Evolutionary conservation across 768 basidiomycete species (phyloP).

Genomic region (Pisolithus tinctorius): DNA sequence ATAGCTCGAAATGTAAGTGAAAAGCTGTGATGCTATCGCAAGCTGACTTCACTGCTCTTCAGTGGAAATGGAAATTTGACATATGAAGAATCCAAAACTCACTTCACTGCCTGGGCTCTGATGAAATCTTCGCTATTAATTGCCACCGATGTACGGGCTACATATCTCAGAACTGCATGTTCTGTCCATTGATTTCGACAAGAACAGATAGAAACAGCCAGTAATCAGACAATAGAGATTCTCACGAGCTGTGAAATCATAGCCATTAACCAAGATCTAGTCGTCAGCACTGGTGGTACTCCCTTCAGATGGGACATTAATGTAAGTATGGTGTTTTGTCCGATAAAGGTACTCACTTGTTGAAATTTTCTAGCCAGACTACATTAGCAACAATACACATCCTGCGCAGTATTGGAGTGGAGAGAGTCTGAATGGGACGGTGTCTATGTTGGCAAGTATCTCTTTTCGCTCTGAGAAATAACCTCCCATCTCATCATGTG

Average conservation of each 20-base stretch:
- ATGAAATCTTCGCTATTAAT: conserved; percentile 65
- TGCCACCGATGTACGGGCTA: conserved; percentile 43
- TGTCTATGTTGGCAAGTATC: conserved; percentile 55
- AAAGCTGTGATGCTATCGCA: neutral
- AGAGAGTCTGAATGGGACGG: conserved; percentile 53
- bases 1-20: conserved; percentile 49
- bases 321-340: conserved; percentile 29
- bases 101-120: conserved; percentile 69
- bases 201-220: conserved; percentile 44
- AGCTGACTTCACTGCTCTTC: neutral
- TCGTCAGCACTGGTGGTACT: conserved; percentile 51
- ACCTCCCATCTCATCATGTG: neutral
- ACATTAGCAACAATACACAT: conserved; percentile 35
- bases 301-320: conserved; percentile 68
- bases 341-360: neutral
- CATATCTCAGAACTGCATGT: conserved; percentile 6
- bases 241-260: conserved; percentile 58
- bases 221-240: conserved; percentile 46
- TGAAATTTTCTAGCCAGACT: conserved; percentile 23
- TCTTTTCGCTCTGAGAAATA: neutral
- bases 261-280: conserved; percentile 63
- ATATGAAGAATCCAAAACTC: conserved; percentile 58
- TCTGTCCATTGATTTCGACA: neutral
- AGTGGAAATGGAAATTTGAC: conserved; percentile 60
- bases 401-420: conserved; percentile 71